A percentile compares a stretch with the other conserved stretches of the same genome.
Conservation (phyloP, 2,329 filamentous ascomycete species). For the Colletotrichum scovillei region DNA sequence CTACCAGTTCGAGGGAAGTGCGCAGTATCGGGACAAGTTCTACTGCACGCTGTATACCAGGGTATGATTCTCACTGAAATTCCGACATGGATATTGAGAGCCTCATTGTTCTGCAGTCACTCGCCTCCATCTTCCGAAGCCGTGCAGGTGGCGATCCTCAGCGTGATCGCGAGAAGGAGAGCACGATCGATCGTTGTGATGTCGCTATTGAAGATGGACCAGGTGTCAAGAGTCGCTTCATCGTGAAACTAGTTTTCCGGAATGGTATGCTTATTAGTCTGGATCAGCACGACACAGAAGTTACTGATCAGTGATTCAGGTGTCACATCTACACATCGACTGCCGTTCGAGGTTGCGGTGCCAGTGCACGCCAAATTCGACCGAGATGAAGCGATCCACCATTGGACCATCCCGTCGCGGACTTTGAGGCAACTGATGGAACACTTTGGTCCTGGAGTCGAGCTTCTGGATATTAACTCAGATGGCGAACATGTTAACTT, state of each 20-base stretch:
- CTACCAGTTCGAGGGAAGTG: constrained; percentile 72
- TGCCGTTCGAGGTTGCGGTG: constrained; percentile 80
- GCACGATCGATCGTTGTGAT: constrained; percentile 79
- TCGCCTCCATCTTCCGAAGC: constrained; percentile 80
- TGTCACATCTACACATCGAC: constrained; percentile 80
- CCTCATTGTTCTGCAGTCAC: constrained; percentile 54
- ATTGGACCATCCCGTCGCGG: constrained; percentile 78
- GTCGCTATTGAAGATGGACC: constrained; percentile 78
- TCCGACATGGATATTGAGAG: neutral
- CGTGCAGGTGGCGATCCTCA: constrained; percentile 68
- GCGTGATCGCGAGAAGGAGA: constrained; percentile 72
- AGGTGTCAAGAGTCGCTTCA: constrained; percentile 77
- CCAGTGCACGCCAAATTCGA: constrained; percentile 83
- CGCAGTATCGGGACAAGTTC: constrained; percentile 69
- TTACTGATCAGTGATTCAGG: constrained; percentile 52
- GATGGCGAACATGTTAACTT: constrained; percentile 81
- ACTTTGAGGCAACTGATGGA: constrained; percentile 81
- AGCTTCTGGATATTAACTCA: constrained; percentile 82
- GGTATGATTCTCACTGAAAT: constrained; percentile 50
- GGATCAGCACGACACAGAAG: neutral
- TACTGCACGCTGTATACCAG: constrained; percentile 81
- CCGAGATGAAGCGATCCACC: constrained; percentile 71
- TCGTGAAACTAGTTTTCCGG: constrained; percentile 78
- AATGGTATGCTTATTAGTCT: constrained; percentile 62
- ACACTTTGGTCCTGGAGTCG: constrained; percentile 83